Evolutionary conservation across 805 yeast species (phyloP).

Genomic region (Wickerhamiella parazyma): DNA sequence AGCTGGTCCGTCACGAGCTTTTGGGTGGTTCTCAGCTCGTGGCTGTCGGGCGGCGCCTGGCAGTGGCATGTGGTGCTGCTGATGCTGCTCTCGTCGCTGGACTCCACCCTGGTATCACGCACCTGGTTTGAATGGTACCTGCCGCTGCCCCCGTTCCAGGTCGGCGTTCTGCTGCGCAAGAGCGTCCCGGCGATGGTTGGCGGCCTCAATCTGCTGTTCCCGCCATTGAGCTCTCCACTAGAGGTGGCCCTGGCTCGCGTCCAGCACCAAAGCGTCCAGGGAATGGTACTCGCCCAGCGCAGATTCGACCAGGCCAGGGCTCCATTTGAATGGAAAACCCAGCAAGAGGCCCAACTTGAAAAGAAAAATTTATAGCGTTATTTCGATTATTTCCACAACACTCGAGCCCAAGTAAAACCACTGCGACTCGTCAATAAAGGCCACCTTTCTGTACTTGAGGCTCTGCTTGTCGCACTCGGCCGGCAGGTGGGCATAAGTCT

Average conservation of each 20-base stretch:
- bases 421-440: neutral
- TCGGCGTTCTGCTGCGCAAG: neutral
- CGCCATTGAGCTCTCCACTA: neutral
- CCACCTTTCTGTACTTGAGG: neutral
- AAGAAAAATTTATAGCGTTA: neutral
- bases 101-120: neutral
- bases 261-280: neutral
- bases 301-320: neutral
- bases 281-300: neutral
- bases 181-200: neutral
- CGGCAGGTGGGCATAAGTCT: constrained; percentile 27
- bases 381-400: constrained; percentile 6
- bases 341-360: neutral
- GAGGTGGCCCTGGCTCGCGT: neutral
- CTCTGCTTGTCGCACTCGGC: constrained; percentile 1
- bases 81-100: neutral
- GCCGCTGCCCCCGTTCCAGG: constrained; percentile 6
- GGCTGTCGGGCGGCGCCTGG: neutral
- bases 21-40: neutral
- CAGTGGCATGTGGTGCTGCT: neutral
- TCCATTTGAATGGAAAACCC: no score
- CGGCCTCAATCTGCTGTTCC: neutral
- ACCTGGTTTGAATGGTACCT: constrained; percentile 4
- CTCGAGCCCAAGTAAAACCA: constrained; percentile 8
- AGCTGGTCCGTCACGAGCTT: neutral